Conservation (phyloP, 371 early-diverging fungal species). For the Apophysomyces variabilis region DNA sequence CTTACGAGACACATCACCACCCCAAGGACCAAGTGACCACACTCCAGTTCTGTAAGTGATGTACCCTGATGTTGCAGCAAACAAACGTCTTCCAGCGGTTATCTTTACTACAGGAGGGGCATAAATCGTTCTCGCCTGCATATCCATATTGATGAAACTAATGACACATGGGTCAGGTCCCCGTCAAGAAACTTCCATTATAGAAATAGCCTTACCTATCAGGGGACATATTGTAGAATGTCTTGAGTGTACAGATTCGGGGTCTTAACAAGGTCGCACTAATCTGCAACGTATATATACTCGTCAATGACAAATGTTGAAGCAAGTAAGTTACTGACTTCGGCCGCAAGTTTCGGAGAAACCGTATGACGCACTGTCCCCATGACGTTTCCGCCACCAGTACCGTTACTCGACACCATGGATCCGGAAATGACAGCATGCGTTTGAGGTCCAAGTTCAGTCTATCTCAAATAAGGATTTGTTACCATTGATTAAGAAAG, state of each 20-base stretch:
- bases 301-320: background rate
- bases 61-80: slow-evolving; percentile 70
- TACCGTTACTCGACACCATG: slow-evolving; percentile 73
- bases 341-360: slow-evolving; percentile 72
- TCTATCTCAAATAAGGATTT: slow-evolving; percentile 41
- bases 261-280: slow-evolving; percentile 65
- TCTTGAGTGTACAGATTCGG: slow-evolving; percentile 63
- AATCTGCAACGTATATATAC: slow-evolving; percentile 34
- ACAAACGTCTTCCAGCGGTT: slow-evolving; percentile 70
- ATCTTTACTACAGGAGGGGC: slow-evolving; percentile 70
- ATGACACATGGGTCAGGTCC: background rate
- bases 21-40: slow-evolving; percentile 73
- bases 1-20: slow-evolving; percentile 49
- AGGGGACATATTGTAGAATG: slow-evolving; percentile 67
- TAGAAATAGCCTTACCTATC: slow-evolving; percentile 53
- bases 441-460: slow-evolving; percentile 72
- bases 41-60: slow-evolving; percentile 80
- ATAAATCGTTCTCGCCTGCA: slow-evolving; percentile 54
- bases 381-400: slow-evolving; percentile 78
- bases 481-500: background rate
- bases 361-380: slow-evolving; percentile 77
- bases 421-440: slow-evolving; percentile 68
- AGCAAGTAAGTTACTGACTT: slow-evolving; percentile 42
- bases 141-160: slow-evolving; percentile 70
- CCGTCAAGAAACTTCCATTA: slow-evolving; percentile 3